Evolutionary conservation across 2,329 filamentous ascomycete species (phyloP), one percentile per base, ranked within the genome.

Genomic region (Colletotrichum nymphaeae): DNA sequence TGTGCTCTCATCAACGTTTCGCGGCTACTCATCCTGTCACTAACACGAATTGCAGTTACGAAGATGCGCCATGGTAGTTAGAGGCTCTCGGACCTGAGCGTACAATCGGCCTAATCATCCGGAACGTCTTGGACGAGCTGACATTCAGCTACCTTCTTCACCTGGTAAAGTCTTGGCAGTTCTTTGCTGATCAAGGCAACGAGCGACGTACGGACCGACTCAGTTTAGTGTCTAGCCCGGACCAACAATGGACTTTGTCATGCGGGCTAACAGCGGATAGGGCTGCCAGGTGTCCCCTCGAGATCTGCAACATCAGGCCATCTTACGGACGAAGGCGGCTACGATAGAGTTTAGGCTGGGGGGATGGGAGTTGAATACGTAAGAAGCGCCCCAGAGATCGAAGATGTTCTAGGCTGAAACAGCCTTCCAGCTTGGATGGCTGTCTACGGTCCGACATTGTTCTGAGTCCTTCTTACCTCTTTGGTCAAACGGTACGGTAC

Each of bases 261-360:
- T 49, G 5, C 19, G 19, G 19, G 19, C 8, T 49, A 57, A 42
- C 19, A 12, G 28, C 56, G 63, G 68, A 49, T 56, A 46, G 28
- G 56, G 68, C 63, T 67, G 8, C 26, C 30, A 67, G 55, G 24
- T n/a, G 28, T 30, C 28, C 5, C 35, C 53, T 28, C 53, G 52
- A n/a, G 37, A 28, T 52, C 55, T 35, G 2, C 37, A 58, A 58
- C 52, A 63, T 72, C 69, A 63, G 69, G 57, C 57, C 64, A 68
- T 63, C 16, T 35, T 52, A 49, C 68, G 49, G 63, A 70, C 30
- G 62, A 37, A 63, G 35, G 49, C 35, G 16, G 49, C 30, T 4
- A n/a, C 14, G 49, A 22, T 62, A 24, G 69, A 72, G 57, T 62
- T 57, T 42, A 12, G 14, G 12, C 19, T n/a, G 42, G 42, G 19